Conservation (phyloP, 306 rosid genomes). For the Quercus wislizeni region DNA sequence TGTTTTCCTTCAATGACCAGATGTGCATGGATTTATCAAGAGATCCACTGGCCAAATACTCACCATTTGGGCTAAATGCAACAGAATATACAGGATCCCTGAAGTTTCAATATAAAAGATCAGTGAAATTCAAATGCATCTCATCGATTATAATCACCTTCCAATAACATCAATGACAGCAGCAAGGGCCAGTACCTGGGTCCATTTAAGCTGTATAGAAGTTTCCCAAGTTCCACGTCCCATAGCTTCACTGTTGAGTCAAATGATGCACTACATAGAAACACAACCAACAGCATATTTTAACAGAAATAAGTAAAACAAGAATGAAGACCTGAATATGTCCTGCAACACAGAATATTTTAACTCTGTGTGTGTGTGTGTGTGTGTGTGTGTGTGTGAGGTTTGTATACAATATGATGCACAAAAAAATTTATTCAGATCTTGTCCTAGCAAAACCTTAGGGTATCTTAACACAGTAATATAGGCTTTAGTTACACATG, state of each 20-base stretch:
- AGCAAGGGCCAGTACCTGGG: conserved; percentile 53
- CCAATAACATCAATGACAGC: not conserved
- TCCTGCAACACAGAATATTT: not conserved
- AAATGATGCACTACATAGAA: conserved; percentile 73
- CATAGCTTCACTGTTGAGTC: conserved; percentile 88
- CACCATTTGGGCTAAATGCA: conserved; percentile 92
- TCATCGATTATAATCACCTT: not conserved
- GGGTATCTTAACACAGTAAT: not conserved
- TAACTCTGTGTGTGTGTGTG: not conserved
- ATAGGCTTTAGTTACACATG: too few species aligned
- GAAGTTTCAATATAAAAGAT: conserved; percentile 12
- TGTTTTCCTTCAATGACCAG: conserved; percentile 91
- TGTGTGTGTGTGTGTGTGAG: not conserved
- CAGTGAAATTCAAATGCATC: not conserved
- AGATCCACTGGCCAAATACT: conserved; percentile 87
- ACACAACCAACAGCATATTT: not conserved
- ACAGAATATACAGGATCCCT: conserved; percentile 80
- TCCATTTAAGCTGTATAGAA: conserved; percentile 69
- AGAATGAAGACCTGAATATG: not conserved
- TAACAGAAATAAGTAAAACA: not conserved
- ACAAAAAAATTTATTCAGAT: not conserved
- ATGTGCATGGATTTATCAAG: conserved; percentile 76
- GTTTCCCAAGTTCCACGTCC: conserved; percentile 80
- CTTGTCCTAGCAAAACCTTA: not conserved
- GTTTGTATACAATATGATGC: not conserved